These are phyloP conservation scores for Termitomyces sp. DNA, from an alignment of 1,284 basidiomycete genomes.

Conservation along the genomic window DNA sequence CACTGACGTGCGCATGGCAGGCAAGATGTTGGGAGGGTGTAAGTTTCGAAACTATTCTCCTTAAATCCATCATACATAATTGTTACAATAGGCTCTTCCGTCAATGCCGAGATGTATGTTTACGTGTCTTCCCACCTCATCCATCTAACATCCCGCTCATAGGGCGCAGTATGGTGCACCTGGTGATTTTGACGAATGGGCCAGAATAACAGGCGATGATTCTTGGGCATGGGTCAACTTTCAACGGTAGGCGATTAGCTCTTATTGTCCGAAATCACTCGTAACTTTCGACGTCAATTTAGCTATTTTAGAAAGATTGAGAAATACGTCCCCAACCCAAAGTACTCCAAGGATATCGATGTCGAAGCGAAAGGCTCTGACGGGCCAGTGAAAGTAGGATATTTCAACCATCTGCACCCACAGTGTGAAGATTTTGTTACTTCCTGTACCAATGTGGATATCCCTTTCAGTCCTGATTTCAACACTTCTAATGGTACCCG, in stretches of 20 bases:
- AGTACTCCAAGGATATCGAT: conserved; percentile 48
- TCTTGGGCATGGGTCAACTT: conserved; percentile 62
- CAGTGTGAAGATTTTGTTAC: conserved; percentile 42
- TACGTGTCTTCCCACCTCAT: background rate
- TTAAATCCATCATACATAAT: background rate
- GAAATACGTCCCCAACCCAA: conserved; percentile 43
- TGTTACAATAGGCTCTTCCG: conserved; percentile 48
- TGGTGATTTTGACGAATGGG: conserved; percentile 69
- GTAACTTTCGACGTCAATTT: background rate
- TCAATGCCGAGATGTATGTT: conserved; percentile 61
- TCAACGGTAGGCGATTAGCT: conserved; percentile 30
- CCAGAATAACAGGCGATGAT: conserved; percentile 48
- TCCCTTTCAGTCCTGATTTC: conserved; percentile 48
- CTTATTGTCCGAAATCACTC: background rate
- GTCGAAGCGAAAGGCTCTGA: conserved; percentile 38
- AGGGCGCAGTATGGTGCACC: conserved; percentile 68
- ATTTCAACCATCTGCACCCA: conserved; percentile 34
- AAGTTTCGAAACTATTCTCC: conserved; percentile 22
- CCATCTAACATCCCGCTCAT: background rate
- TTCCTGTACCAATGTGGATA: conserved; percentile 43
- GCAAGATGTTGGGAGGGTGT: conserved; percentile 68
- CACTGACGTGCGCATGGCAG: conserved; percentile 28
- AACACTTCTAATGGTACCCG: conserved; percentile 46
- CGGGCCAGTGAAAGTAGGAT: conserved; percentile 52
- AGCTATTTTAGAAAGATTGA: conserved; percentile 68